A percentile compares a stretch with the other conserved stretches of the same genome.
Conservation (phyloP, 352 stramenopile genomes). For the Aphanomyces invadans region DNA sequence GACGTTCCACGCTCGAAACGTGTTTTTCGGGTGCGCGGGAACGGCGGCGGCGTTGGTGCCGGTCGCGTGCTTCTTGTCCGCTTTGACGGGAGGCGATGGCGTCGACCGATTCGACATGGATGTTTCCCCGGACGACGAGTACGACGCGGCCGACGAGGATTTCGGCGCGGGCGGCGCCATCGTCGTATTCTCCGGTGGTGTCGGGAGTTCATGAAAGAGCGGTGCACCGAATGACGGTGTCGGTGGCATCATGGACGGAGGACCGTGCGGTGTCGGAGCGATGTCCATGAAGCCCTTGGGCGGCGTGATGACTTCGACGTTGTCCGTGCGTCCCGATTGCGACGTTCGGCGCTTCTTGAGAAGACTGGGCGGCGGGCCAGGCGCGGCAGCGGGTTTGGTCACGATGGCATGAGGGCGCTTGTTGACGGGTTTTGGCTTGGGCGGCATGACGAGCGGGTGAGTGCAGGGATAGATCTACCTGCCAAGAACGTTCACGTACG, state of each 20-base stretch:
- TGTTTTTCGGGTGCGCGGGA: neutral
- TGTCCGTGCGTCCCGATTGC: neutral
- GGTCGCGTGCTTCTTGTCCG: neutral
- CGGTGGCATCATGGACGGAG: conserved; percentile 69
- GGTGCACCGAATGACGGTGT: conserved; percentile 68
- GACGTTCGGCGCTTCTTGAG: conserved; percentile 17
- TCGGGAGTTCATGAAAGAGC: conserved; percentile 30
- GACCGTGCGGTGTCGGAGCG: conserved; percentile 70
- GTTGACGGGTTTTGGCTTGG: neutral
- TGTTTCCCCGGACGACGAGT: conserved; percentile 6
- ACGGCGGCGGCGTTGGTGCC: neutral
- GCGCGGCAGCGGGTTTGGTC: neutral
- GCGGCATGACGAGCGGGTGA: neutral
- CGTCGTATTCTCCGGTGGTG: neutral
- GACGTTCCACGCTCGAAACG: conserved; percentile 62
- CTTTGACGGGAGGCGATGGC: conserved; percentile 2
- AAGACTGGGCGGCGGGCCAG: neutral
- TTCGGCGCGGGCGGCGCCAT: neutral
- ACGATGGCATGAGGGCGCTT: neutral
- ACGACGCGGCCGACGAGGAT: neutral
- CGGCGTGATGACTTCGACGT: neutral
- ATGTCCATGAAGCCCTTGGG: conserved; percentile 30
- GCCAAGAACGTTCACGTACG: neutral
- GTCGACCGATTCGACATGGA: conserved; percentile 8
- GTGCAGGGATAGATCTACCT: neutral